Evolutionary conservation across 2,329 filamentous ascomycete species (phyloP).

Genomic region (Colletotrichum lindemuthianum): DNA sequence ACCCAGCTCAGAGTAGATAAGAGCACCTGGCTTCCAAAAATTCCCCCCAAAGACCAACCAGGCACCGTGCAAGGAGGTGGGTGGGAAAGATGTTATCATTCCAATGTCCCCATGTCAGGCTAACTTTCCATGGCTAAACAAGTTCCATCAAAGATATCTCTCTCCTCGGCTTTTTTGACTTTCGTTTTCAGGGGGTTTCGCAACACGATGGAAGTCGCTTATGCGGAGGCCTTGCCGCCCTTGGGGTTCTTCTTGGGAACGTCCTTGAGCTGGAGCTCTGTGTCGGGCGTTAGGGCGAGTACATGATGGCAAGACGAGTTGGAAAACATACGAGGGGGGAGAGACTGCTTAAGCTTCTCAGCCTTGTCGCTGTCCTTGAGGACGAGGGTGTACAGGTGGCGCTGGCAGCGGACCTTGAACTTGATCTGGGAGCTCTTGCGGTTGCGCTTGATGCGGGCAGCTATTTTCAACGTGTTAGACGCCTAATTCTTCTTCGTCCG

Average conservation of each 20-base stretch:
- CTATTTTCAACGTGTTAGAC: constrained; percentile 56
- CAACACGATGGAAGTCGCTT: constrained; percentile 32
- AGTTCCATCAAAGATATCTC: constrained; percentile 28
- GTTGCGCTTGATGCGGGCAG: constrained; percentile 96
- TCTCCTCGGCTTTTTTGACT: constrained; percentile 16
- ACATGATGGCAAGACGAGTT: neutral
- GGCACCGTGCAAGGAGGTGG: constrained; percentile 12
- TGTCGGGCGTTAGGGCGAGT: neutral
- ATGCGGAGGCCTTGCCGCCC: constrained; percentile 49
- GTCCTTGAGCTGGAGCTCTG: constrained; percentile 64
- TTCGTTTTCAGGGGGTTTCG: neutral
- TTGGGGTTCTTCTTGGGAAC: constrained; percentile 65
- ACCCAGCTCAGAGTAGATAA: neutral
- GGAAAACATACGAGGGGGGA: constrained; percentile 85
- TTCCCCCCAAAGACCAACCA: constrained; percentile 24
- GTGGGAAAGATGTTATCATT: constrained; percentile 14
- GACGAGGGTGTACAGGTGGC: constrained; percentile 96
- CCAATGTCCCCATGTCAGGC: constrained; percentile 27
- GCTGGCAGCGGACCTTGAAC: constrained; percentile 99
- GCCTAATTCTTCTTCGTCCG: constrained; percentile 19
- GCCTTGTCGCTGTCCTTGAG: constrained; percentile 99
- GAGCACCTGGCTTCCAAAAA: neutral
- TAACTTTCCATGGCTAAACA: constrained; percentile 25
- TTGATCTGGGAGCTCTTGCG: constrained; percentile 92
- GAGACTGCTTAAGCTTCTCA: constrained; percentile 99